Percentiles rank a stretch among this genome's conserved stretches.
These are phyloP conservation scores for Gregarina niphandrodes DNA, from an alignment of 169 alveolate species.

Conservation along the genomic window DNA sequence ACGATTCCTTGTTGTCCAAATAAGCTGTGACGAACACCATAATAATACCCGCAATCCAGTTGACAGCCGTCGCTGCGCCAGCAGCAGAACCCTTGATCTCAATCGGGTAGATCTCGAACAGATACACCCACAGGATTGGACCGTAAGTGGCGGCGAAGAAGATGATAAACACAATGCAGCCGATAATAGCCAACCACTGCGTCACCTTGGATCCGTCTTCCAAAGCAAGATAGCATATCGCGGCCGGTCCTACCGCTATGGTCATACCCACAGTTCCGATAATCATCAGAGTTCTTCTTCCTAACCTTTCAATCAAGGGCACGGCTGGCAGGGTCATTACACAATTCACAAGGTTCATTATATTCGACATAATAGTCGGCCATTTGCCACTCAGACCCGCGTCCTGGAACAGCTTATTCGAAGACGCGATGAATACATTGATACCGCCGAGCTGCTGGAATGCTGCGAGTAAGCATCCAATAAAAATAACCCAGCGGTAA, in stretches of 20 bases:
- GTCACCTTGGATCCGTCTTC: conserved; percentile 12
- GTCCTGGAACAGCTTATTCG: conserved; percentile 36
- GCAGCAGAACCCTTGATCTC: conserved; percentile 50
- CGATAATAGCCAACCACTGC: conserved; percentile 12
- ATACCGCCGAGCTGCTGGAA: conserved; percentile 54
- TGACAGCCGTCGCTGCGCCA: conserved; percentile 35
- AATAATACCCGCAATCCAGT: conserved; percentile 39
- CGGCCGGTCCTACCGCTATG: conserved; percentile 28
- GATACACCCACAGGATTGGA: conserved; percentile 50
- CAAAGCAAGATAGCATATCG: too few relatives aligned
- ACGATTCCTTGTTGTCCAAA: conserved; percentile 17
- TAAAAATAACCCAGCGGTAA: conserved; percentile 33
- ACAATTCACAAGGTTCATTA: conserved; percentile 23
- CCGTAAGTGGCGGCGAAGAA: conserved; percentile 52
- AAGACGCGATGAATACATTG: conserved; percentile 39
- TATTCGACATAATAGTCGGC: conserved; percentile 25
- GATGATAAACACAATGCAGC: conserved; percentile 33
- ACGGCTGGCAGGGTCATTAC: conserved; percentile 29
- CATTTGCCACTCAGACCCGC: conserved; percentile 9
- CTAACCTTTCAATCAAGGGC: conserved; percentile 36
- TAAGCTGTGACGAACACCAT: conserved; percentile 41
- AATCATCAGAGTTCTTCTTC: conserved; percentile 39
- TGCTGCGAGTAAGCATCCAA: conserved; percentile 33
- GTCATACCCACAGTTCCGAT: conserved; percentile 26
- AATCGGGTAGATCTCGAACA: conserved; percentile 46